Conservation (phyloP, 2,329 filamentous ascomycete genomes). For the Trichophyton rubrum region DNA sequence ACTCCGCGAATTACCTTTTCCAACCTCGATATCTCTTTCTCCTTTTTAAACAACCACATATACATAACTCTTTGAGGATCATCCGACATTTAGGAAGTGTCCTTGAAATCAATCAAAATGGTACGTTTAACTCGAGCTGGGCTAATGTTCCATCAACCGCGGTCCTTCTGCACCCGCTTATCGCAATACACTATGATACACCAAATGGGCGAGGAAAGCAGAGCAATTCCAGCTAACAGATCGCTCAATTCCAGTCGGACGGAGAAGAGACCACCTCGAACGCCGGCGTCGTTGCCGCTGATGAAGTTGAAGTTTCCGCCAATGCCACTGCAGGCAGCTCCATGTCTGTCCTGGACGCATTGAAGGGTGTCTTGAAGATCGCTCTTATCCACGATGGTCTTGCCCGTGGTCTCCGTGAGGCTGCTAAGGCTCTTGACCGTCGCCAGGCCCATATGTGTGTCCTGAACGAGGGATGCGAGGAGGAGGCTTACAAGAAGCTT, state of each 20-base stretch:
- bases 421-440: conserved; percentile 95
- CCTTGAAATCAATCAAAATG: conserved; percentile 32
- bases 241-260: conserved; percentile 61
- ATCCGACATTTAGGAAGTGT: conserved; percentile 35
- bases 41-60: neutral
- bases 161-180: neutral
- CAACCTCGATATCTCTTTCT: neutral
- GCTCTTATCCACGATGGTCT: conserved; percentile 99
- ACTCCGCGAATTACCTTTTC: neutral
- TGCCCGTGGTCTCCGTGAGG: conserved; percentile 94
- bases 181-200: neutral
- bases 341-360: conserved; percentile 96
- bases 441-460: conserved; percentile 99
- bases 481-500: conserved; percentile 99
- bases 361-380: conserved; percentile 98
- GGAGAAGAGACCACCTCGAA: conserved; percentile 74
- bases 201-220: neutral
- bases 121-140: conserved; percentile 21
- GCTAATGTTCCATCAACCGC: neutral
- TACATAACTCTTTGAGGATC: conserved; percentile 40
- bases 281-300: conserved; percentile 60
- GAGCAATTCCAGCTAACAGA: neutral
- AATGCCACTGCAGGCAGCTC: conserved; percentile 63
- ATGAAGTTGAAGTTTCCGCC: conserved; percentile 91
- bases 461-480: conserved; percentile 98